Percentiles rank a stretch among this genome's conserved stretches.
Conservation (phyloP, 495 filamentous ascomycete genomes). For the Aspergillus cavernicola region DNA sequence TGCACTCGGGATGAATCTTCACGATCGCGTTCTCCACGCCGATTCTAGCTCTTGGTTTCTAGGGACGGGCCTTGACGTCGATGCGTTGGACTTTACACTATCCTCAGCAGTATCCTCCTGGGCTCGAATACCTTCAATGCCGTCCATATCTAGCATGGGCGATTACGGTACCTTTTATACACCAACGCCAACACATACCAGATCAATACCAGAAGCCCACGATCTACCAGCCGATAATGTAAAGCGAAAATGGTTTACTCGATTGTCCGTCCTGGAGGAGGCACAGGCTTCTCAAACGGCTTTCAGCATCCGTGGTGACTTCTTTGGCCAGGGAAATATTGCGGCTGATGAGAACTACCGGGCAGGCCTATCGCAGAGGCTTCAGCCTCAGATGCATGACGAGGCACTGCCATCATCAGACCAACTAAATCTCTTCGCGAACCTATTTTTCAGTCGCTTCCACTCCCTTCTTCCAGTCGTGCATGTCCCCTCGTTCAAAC, state of each 20-base stretch:
- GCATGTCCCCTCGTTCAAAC: slow-evolving; percentile 28
- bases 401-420: slow-evolving; percentile 25
- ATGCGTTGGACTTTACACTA: slow-evolving; percentile 22
- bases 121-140: slow-evolving; percentile 17
- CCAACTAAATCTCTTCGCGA: slow-evolving; percentile 27
- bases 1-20: slow-evolving; percentile 3
- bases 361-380: slow-evolving; percentile 23
- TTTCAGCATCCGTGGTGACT: background rate
- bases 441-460: slow-evolving; percentile 30
- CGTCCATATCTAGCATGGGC: background rate
- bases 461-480: slow-evolving; percentile 28
- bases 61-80: slow-evolving; percentile 25
- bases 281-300: background rate
- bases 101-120: slow-evolving; percentile 25
- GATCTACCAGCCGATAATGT: slow-evolving; percentile 7
- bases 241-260: slow-evolving; percentile 21
- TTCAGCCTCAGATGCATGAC: slow-evolving; percentile 22
- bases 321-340: slow-evolving; percentile 7
- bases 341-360: slow-evolving; percentile 26
- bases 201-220: background rate
- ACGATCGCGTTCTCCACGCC: slow-evolving; percentile 1
- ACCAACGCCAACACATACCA: background rate
- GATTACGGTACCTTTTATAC: background rate
- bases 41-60: slow-evolving; percentile 22
- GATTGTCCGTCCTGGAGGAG: slow-evolving; percentile 10